A percentile compares a stretch with the other conserved stretches of the same genome.
Evolutionary conservation across 176 grass and related monocot genomes (phyloP).

Genomic region (Puya raimondii): DNA sequence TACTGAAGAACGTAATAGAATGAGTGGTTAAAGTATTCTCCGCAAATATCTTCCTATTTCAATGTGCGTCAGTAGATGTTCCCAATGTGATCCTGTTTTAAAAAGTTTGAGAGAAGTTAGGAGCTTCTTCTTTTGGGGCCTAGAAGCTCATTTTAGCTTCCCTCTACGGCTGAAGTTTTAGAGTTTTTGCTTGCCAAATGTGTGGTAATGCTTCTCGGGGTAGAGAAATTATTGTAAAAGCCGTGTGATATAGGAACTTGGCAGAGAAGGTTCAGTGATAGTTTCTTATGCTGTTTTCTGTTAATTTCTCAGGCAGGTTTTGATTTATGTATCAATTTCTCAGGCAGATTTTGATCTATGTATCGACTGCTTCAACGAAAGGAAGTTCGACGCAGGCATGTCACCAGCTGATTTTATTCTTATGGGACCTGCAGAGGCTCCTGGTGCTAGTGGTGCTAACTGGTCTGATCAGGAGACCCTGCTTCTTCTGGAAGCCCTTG

Average conservation of each 20-base stretch:
- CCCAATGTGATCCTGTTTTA: neutral
- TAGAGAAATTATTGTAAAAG: too few relatives aligned
- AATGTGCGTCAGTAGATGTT: neutral
- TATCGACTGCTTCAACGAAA: slow-evolving; percentile 80
- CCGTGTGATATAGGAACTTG: too few relatives aligned
- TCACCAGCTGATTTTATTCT: slow-evolving; percentile 90
- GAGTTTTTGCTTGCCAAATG: too few relatives aligned
- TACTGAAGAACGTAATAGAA: neutral
- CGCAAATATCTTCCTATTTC: neutral
- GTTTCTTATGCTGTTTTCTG: neutral
- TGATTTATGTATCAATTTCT: slow-evolving; percentile 12
- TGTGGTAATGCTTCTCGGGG: too few relatives aligned
- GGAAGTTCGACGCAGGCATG: slow-evolving; percentile 84
- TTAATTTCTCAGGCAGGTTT: neutral
- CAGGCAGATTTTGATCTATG: slow-evolving; percentile 99
- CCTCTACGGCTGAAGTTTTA: too few relatives aligned
- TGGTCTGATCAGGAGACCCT: slow-evolving; percentile 98
- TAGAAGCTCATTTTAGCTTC: too few relatives aligned
- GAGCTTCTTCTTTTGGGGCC: too few relatives aligned
- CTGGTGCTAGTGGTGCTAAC: slow-evolving; percentile 84
- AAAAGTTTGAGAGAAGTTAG: neutral
- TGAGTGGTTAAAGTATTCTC: neutral
- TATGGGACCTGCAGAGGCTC: slow-evolving; percentile 79
- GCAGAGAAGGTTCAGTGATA: neutral
- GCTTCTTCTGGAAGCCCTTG: slow-evolving; percentile 92